Percentiles rank a stretch among this genome's conserved stretches.
phyloP scores from a whole-genome alignment of 129 eudicot genomes.

The Glebionis coronaria region DNA sequence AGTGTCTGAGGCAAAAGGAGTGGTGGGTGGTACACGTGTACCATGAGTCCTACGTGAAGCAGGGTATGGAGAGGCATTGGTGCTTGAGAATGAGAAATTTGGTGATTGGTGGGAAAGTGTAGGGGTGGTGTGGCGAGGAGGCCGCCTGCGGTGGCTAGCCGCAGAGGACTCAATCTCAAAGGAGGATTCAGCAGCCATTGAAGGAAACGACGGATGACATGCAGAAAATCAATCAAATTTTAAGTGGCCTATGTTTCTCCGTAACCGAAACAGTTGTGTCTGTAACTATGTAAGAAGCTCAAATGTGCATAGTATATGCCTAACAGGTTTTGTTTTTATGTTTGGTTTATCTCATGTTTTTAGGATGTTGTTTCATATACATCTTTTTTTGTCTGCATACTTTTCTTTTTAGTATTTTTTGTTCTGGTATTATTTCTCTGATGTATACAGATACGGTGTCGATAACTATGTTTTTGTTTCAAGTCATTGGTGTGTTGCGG shows the following conservation, averaged over 20 bases:
- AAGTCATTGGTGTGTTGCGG: background rate
- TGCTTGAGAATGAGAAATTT: constrained; percentile 46
- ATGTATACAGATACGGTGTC: no score
- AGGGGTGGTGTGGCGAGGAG: constrained; percentile 33
- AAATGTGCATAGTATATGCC: constrained; percentile 17
- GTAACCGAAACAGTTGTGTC: constrained; percentile 1
- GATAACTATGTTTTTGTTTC: background rate
- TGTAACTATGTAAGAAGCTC: background rate
- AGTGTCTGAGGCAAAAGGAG: constrained; percentile 62
- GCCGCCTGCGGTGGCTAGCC: constrained; percentile 7
- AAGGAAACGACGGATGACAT: constrained; percentile 9
- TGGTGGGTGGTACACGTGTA: constrained; percentile 40
- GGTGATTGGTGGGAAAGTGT: constrained; percentile 29
- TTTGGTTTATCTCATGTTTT: background rate
- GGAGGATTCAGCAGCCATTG: constrained; percentile 51
- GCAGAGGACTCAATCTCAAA: constrained; percentile 38
- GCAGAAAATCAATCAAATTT: constrained; percentile 9
- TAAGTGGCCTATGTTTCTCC: constrained; percentile 22
- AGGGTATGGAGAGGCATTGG: constrained; percentile 34
- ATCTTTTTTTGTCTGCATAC: no score
- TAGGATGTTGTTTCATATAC: background rate
- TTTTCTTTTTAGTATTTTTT: no score
- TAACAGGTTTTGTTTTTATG: constrained; percentile 10
- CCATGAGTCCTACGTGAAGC: constrained; percentile 32
- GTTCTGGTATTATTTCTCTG: no score